Conservation (phyloP, 1,284 basidiomycete genomes). For the Inonotus obliquus region DNA sequence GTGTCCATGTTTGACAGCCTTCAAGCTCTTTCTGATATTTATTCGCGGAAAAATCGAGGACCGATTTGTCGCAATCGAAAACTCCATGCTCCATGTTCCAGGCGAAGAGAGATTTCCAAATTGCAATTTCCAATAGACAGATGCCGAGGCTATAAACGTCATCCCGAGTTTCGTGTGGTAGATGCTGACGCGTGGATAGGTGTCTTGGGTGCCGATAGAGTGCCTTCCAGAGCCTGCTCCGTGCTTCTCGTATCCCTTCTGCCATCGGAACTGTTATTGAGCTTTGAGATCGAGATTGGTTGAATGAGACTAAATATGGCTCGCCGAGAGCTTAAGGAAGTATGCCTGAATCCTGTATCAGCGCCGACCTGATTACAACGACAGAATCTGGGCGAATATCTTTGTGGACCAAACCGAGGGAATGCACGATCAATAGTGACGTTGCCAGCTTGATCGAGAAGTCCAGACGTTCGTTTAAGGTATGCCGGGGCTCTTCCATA, state of each 20-base stretch:
- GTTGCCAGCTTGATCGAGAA: neutral
- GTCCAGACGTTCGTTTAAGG: neutral
- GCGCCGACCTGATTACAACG: neutral
- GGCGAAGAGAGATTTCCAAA: slow-evolving; percentile 17
- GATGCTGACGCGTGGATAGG: neutral
- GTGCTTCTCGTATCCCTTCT: neutral
- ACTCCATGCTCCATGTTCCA: neutral
- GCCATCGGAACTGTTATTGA: neutral
- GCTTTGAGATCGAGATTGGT: neutral
- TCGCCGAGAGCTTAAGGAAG: neutral
- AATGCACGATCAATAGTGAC: neutral
- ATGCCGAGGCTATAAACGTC: slow-evolving; percentile 18
- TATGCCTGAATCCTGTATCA: neutral
- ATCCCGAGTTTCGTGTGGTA: slow-evolving; percentile 9
- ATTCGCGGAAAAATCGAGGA: neutral
- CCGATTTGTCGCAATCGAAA: neutral
- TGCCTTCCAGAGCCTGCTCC: neutral
- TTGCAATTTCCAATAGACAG: slow-evolving; percentile 16
- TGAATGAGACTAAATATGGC: neutral
- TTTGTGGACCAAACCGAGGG: neutral
- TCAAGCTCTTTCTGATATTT: neutral
- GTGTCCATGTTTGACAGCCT: neutral
- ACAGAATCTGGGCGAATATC: slow-evolving; percentile 2
- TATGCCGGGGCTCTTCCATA: neutral
- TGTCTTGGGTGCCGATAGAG: neutral